Percentiles rank a stretch among this genome's conserved stretches.
Conservation (phyloP, 2,329 filamentous ascomycete genomes). For the Ceratocystis harringtonii region DNA sequence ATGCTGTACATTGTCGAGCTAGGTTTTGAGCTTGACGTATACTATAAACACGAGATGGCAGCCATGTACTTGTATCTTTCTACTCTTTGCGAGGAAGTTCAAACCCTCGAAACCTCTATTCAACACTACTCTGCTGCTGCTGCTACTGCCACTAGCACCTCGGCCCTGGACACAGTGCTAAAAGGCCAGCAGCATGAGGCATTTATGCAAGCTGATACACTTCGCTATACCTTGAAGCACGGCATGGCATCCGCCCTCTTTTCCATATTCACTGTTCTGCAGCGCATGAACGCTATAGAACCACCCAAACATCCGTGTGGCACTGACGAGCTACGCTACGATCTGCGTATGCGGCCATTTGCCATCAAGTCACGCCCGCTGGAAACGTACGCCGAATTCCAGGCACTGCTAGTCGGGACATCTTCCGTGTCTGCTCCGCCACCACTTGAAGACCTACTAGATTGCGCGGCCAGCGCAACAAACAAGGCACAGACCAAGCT, state of each 20-base stretch:
- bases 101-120: slow-evolving; percentile 16
- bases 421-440: neutral
- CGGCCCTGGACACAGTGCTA: neutral
- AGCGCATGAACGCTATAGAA: slow-evolving; percentile 41
- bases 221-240: slow-evolving; percentile 18
- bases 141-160: neutral
- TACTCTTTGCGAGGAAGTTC: slow-evolving; percentile 17
- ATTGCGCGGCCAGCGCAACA: neutral
- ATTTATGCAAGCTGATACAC: slow-evolving; percentile 16
- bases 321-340: slow-evolving; percentile 54
- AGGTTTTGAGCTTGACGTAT: slow-evolving; percentile 86
- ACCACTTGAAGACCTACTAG: slow-evolving; percentile 19
- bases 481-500: neutral
- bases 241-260: slow-evolving; percentile 40
- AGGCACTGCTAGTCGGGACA: slow-evolving; percentile 19
- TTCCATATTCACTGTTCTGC: slow-evolving; percentile 51
- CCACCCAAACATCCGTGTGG: slow-evolving; percentile 47
- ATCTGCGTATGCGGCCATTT: slow-evolving; percentile 79
- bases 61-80: slow-evolving; percentile 88
- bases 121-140: neutral
- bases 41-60: slow-evolving; percentile 68
- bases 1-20: slow-evolving; percentile 81
- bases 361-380: slow-evolving; percentile 6
- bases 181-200: neutral
- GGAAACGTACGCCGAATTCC: slow-evolving; percentile 42